phyloP scores from a whole-genome alignment of 495 filamentous ascomycete genomes.

The Eremomyces bilateralis region DNA sequence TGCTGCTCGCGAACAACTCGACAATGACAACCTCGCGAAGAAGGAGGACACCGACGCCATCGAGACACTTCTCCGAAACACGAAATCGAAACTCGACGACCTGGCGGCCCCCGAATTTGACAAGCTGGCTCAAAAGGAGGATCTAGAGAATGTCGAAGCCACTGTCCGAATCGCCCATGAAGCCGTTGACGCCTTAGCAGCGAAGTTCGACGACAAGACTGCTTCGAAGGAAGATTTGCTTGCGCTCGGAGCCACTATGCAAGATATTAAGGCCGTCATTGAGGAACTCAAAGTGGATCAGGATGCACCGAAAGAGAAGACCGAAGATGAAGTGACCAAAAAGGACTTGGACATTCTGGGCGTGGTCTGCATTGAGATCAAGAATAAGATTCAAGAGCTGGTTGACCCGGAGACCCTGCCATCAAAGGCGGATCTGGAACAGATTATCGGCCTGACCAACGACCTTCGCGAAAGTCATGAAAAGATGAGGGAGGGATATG shows the following conservation, averaged over 20 bases:
- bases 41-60: conserved; percentile 78
- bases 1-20: conserved; percentile 20
- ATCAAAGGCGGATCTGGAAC: conserved; percentile 36
- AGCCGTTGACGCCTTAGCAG: conserved; percentile 33
- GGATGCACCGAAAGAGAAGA: conserved; percentile 29
- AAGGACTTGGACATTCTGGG: conserved; percentile 59
- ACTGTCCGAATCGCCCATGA: conserved; percentile 52
- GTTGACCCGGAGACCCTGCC: conserved; percentile 43
- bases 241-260: conserved; percentile 50
- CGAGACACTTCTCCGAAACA: conserved; percentile 65
- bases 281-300: conserved; percentile 49
- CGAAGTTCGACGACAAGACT: conserved; percentile 18
- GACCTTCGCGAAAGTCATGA: conserved; percentile 32
- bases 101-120: conserved; percentile 39
- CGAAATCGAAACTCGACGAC: conserved; percentile 64
- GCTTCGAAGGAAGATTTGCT: conserved; percentile 40
- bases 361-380: conserved; percentile 58
- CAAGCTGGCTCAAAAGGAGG: conserved; percentile 45
- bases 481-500: conserved; percentile 35
- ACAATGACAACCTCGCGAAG: conserved; percentile 31
- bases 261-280: conserved; percentile 47
- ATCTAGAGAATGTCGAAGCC: conserved; percentile 50
- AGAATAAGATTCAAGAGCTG: conserved; percentile 49
- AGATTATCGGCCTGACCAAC: conserved; percentile 42
- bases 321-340: conserved; percentile 44